A percentile compares a stretch with the other conserved stretches of the same genome.
Conservation (phyloP, 768 basidiomycete genomes). For the Pleurotus sapidus region DNA sequence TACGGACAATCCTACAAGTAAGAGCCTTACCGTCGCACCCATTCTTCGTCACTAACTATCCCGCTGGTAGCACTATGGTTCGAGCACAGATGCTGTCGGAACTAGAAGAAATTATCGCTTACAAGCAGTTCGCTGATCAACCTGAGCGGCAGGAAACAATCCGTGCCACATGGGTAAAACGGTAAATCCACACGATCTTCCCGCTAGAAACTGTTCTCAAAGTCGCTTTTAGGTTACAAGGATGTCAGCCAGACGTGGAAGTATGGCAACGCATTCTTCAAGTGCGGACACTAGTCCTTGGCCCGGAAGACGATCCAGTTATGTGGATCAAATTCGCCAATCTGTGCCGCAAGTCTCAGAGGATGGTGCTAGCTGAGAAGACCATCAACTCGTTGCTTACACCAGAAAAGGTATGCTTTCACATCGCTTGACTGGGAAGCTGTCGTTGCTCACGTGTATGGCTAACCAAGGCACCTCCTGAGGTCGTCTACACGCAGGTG, state of each 20-base stretch:
- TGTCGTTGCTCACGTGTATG: no score
- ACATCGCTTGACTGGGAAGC: no score
- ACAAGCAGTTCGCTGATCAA: conserved; percentile 93
- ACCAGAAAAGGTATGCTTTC: conserved; percentile 54
- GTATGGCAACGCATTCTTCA: conserved; percentile 98
- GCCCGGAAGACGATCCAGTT: conserved; percentile 89
- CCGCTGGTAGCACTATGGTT: conserved; percentile 74
- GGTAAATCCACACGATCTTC: conserved; percentile 42
- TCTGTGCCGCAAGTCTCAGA: conserved; percentile 90
- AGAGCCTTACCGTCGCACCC: conserved; percentile 19
- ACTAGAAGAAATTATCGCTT: conserved; percentile 94
- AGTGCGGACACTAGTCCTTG: conserved; percentile 90
- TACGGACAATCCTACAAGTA: conserved; percentile 98
- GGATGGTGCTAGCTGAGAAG: conserved; percentile 95
- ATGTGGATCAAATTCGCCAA: conserved; percentile 99
- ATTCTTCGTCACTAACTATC: background rate
- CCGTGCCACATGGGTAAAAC: conserved; percentile 96
- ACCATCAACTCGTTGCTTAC: conserved; percentile 90
- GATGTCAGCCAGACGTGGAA: conserved; percentile 97
- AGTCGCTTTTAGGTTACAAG: conserved; percentile 63
- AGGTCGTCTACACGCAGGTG: conserved; percentile 94
- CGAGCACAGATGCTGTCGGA: conserved; percentile 98
- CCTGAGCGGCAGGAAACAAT: conserved; percentile 89
- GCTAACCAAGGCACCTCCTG: conserved; percentile 73
- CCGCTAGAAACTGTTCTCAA: background rate